phyloP scores from a whole-genome alignment of 1,284 basidiomycete genomes.

The Trametes versicolor region DNA sequence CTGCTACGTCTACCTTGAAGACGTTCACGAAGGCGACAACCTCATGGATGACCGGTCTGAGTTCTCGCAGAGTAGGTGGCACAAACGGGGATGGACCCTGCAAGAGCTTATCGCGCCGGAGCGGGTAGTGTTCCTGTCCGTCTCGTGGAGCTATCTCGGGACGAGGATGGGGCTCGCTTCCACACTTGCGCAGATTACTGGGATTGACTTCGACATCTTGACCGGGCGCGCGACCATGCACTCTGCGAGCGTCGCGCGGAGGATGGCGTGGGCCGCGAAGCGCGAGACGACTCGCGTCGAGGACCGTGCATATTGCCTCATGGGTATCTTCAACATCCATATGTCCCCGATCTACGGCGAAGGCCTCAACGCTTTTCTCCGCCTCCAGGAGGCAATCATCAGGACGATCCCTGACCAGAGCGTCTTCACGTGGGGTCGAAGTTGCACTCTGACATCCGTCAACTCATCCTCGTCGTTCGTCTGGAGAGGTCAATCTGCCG shows the following conservation, averaged over 20 bases:
- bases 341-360: slow-evolving; percentile 63
- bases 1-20: slow-evolving; percentile 1
- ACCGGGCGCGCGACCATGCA: not conserved
- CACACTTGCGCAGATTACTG: not conserved
- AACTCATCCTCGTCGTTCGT: not conserved
- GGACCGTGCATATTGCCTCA: slow-evolving; percentile 40
- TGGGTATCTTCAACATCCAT: slow-evolving; percentile 69
- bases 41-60: too few species aligned
- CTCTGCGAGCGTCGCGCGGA: not conserved
- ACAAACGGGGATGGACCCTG: not conserved
- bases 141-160: not conserved
- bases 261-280: not conserved
- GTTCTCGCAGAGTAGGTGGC: slow-evolving; percentile 3
- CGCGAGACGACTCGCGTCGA: not conserved
- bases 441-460: not conserved
- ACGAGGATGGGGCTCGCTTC: not conserved
- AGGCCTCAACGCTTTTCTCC: too few species aligned
- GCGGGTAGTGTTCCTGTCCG: slow-evolving; percentile 3
- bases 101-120: too few species aligned
- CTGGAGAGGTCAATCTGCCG: too few species aligned
- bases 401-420: slow-evolving; percentile 6
- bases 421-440: not conserved
- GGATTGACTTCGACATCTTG: not conserved
- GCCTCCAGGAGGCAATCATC: slow-evolving; percentile 1
- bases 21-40: not conserved